Evolutionary conservation across 768 basidiomycete species (phyloP), one percentile per base, ranked within the genome.

Genomic region (Boletus pseudopeckii): DNA sequence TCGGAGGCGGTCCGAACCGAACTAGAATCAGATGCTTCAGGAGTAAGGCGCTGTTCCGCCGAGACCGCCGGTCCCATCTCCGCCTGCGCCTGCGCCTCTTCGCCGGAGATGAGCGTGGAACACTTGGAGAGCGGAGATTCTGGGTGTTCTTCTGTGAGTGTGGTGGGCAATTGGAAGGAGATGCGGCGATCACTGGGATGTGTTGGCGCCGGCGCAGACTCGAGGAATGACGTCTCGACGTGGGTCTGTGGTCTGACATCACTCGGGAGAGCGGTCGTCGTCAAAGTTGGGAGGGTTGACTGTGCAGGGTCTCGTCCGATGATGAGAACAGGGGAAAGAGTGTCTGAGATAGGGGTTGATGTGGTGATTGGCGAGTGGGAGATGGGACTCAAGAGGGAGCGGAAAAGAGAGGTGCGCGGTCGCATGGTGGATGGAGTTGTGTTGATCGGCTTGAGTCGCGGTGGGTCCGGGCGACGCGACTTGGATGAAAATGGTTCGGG

Each of bases 21-120:
- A 24, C 1, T 13, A 13, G 7, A 10, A 20, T 30, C 18, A 22
- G 8, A 6, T 3, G 28, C n/a, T 14, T 37, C 32, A 2, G 42
- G 17, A 20, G 33, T 8, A 5, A 13, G 3, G 5, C 32, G 4
- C 11, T 4, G 52, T 24, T 18, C 26, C 15, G 37, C 18, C 14
- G 10, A 22, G 5, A 24, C n/a, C 3, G 0, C 8, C 1, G 8
- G 4, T 8, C 0, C 34, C 1, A 17, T 36, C 50, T 20, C 50
- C 4, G 40, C n/a, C 24, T 15, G 24, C 3, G 2, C 18, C 7
- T 41, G 9, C 11, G 17, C 17, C 3, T 20, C 33, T 0, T 3
- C 9, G 6, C 40, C 43, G 1, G 45, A 5, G n/a, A 64, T 45
- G 37, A 64, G 54, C 14, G 62, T 63, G 10, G 62, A 63, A 18